These are phyloP conservation scores for Mortierella sp. DNA, from an alignment of 371 early-diverging fungal genomes.

Conservation along the genomic window DNA sequence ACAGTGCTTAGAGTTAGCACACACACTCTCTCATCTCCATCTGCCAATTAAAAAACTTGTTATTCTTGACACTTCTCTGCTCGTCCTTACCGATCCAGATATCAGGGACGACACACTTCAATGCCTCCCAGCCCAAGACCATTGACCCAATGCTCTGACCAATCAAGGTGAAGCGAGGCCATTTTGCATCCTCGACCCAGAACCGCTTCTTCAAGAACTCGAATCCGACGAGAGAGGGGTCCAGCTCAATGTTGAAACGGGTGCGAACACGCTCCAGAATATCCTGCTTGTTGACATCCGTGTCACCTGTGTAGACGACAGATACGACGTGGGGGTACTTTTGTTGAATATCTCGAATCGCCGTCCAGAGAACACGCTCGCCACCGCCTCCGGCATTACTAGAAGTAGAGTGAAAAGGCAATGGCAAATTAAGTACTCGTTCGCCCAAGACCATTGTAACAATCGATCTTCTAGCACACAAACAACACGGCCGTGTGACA, in stretches of 20 bases:
- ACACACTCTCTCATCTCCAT: background rate
- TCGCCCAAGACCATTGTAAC: background rate
- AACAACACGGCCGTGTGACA: too few relatives aligned
- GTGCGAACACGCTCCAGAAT: conserved; percentile 75
- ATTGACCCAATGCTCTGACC: conserved; percentile 90
- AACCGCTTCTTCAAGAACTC: conserved; percentile 72
- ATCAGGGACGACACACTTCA: conserved; percentile 80
- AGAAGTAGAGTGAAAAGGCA: conserved; percentile 1
- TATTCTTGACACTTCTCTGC: background rate
- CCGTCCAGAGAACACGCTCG: conserved; percentile 95
- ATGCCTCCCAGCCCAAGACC: conserved; percentile 82
- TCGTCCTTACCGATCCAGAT: conserved; percentile 79
- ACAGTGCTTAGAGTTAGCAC: background rate
- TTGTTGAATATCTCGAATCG: conserved; percentile 81
- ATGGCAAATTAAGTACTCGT: background rate
- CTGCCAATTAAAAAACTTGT: background rate
- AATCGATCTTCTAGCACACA: too few relatives aligned
- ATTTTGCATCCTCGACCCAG: conserved; percentile 81
- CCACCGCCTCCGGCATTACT: conserved; percentile 96
- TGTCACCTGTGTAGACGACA: conserved; percentile 88
- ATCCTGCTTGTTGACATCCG: conserved; percentile 62
- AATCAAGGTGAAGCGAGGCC: conserved; percentile 85
- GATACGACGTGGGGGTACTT: conserved; percentile 73
- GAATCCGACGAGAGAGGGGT: conserved; percentile 69
- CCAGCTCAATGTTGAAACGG: conserved; percentile 81